These are phyloP conservation scores for Zygoascus sp. DNA, from an alignment of 1,139 yeast genomes.

Conservation along the genomic window DNA sequence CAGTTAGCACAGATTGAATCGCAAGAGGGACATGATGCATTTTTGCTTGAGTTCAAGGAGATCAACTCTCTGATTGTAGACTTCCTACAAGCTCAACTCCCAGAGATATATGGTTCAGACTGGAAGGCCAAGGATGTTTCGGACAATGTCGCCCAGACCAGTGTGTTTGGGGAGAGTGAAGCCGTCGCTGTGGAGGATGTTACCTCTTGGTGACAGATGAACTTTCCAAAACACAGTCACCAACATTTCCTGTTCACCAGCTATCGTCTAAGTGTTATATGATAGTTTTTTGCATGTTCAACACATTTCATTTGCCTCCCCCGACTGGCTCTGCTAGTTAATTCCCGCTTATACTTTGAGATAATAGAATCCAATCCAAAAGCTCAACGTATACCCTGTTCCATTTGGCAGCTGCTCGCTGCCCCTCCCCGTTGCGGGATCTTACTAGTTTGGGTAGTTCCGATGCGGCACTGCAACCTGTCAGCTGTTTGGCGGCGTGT, in stretches of 20 bases:
- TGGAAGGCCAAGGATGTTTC: conserved; percentile 50
- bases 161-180: conserved; percentile 94
- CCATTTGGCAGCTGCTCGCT: too few species aligned
- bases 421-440: neutral
- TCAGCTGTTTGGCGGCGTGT: neutral
- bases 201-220: conserved; percentile 78
- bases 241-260: too few species aligned
- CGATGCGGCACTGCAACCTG: neutral
- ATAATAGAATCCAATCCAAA: too few species aligned
- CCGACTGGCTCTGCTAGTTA: too few species aligned
- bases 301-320: too few species aligned
- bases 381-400: too few species aligned
- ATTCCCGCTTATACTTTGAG: too few species aligned
- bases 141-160: conserved; percentile 48
- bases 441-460: neutral
- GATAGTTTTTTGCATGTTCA: conserved; percentile 3
- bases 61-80: conserved; percentile 67
- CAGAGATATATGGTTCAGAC: conserved; percentile 54
- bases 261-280: too few species aligned
- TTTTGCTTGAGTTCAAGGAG: conserved; percentile 77
- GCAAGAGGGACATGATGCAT: conserved; percentile 99
- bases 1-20: conserved; percentile 68
- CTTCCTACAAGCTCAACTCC: conserved; percentile 55
- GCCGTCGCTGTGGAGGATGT: conserved; percentile 27
- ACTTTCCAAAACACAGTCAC: neutral